Evolutionary conservation across 257 asterid genomes (phyloP), one percentile per base, ranked within the genome.

Genomic region (Eucommia ulmoides): DNA sequence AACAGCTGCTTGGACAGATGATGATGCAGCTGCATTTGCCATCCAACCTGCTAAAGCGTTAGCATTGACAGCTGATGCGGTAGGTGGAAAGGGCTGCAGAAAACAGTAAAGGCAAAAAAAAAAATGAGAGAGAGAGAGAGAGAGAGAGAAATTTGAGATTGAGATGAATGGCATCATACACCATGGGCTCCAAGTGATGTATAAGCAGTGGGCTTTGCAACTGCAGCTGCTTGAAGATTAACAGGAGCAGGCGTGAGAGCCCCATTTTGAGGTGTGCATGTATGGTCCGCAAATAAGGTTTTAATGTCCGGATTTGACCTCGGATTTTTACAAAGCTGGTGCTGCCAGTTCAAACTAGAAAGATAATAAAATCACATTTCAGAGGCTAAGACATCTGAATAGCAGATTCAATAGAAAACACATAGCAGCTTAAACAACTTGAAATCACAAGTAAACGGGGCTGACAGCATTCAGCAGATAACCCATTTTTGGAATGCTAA

Each of bases 41-140:
- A 85, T 89, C 98, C 98, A 89, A 52, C 98, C 93, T 33, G 96
- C 94, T 62, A 89, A 73, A 62, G 86, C 94, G 63, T 71, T 85
- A 54, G 98, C 93, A 72, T 74, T 85, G 58, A 70, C 49, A 33
- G 96, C 94, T 45, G 82, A 66, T n/a, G 75, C 77, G 61, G 68
- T 72, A 10, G 71, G 69, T 20, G 64, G 72, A 66, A 74, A 76
- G 17, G 77, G 70, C 77, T 76, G 71, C 60, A 65, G 23, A 49
- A 24, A 55, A 45, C 20, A 50, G 59, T 35, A 65, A 53, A 50
- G 51, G 50, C 18, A 20, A 29, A 24, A 54, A 26, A 25, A 54
- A 20, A 15, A 6, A 6, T 42, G 20, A 42, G 33, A 23, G 46
- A 48, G 12, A 48, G 49, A 50, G 1, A 23, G 22, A 24, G 17